Conservation (phyloP, 306 rosid genomes). For the Glycine soja region DNA sequence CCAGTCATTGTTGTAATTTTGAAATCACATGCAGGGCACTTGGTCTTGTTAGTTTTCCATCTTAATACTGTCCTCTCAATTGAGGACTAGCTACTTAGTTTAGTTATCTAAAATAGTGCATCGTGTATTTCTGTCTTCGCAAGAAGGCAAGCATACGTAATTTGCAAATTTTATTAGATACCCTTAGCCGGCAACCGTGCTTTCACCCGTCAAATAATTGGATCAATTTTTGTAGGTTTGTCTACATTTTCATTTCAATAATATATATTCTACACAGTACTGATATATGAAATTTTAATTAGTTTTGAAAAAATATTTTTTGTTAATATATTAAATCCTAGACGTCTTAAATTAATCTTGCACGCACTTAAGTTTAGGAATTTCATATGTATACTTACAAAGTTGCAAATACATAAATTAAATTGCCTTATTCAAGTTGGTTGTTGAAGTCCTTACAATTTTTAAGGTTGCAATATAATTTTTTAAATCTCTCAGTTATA, state of each 20-base stretch:
- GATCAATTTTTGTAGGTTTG: conserved; percentile 7
- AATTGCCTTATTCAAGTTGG: conserved; percentile 7
- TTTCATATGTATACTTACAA: neutral
- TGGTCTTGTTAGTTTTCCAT: conserved; percentile 50
- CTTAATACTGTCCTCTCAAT: conserved; percentile 52
- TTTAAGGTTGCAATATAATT: neutral
- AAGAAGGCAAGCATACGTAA: conserved; percentile 12
- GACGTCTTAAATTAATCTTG: conserved; percentile 8
- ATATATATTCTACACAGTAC: neutral
- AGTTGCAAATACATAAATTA: neutral
- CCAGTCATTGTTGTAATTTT: conserved; percentile 45
- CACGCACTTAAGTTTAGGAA: neutral
- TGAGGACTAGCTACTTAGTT: conserved; percentile 41
- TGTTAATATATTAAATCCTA: neutral
- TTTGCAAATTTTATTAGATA: neutral
- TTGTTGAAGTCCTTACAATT: neutral
- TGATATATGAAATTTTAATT: neutral
- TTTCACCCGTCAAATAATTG: conserved; percentile 46
- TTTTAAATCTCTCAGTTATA: neutral
- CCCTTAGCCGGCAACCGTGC: conserved; percentile 26
- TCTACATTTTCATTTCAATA: conserved; percentile 16
- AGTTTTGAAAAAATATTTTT: neutral
- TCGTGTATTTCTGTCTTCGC: conserved; percentile 35
- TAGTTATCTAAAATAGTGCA: conserved; percentile 44
- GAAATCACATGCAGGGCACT: conserved; percentile 55